These are phyloP conservation scores for Echeveria elegans DNA, from an alignment of 164 flowering plant genomes.

Conservation along the genomic window DNA sequence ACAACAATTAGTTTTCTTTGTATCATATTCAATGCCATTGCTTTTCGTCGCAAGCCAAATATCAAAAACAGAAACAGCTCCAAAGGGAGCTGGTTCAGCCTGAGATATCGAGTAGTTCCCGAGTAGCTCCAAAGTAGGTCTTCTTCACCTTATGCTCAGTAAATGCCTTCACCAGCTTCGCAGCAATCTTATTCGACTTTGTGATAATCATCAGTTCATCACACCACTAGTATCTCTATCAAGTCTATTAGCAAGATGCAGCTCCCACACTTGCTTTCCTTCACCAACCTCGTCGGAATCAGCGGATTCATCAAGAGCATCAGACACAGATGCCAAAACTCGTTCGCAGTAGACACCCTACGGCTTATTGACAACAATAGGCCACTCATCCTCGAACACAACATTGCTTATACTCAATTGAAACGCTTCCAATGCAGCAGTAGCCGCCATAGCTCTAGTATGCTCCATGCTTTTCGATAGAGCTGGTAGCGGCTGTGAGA, in stretches of 20 bases:
- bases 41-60: background rate
- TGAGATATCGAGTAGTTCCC: slow-evolving; percentile 39
- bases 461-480: slow-evolving; percentile 27
- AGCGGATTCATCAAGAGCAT: slow-evolving; percentile 21
- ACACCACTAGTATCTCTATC: slow-evolving; percentile 96
- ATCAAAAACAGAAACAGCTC: background rate
- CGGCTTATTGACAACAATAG: slow-evolving; percentile 72
- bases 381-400: slow-evolving; percentile 72
- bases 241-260: slow-evolving; percentile 90
- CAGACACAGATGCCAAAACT: slow-evolving; percentile 43
- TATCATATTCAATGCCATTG: no score
- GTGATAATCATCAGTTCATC: slow-evolving; percentile 72
- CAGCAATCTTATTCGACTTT: slow-evolving; percentile 84
- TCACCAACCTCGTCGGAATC: slow-evolving; percentile 15
- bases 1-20: background rate
- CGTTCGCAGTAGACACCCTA: slow-evolving; percentile 76
- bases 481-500: slow-evolving; percentile 12
- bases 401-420: slow-evolving; percentile 35
- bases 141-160: slow-evolving; percentile 74
- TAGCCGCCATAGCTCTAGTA: slow-evolving; percentile 56
- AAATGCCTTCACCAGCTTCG: slow-evolving; percentile 81
- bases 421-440: slow-evolving; percentile 60
- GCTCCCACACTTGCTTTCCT: slow-evolving; percentile 27
- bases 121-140: slow-evolving; percentile 40
- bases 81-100: slow-evolving; percentile 19